These are phyloP conservation scores for Pezicula rhizophila DNA, from an alignment of 2,329 filamentous ascomycete genomes.

Conservation along the genomic window DNA sequence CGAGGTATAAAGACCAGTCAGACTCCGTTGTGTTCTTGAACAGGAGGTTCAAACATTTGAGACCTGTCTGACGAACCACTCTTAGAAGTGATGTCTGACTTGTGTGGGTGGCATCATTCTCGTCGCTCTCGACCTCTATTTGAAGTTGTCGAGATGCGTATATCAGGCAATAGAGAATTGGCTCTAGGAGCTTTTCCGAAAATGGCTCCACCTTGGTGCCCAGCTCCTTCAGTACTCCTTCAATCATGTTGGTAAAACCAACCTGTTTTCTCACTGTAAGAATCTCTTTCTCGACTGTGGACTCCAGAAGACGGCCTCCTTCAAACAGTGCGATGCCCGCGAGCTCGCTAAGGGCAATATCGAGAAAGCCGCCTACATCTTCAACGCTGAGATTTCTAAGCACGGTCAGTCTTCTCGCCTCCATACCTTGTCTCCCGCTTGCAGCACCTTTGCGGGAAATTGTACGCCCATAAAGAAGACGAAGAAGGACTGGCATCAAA, in stretches of 20 bases:
- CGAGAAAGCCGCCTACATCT: conserved; percentile 75
- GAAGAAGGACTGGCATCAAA: conserved; percentile 79
- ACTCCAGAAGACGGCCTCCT: conserved; percentile 20
- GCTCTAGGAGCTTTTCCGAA: conserved; percentile 62
- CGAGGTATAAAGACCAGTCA: conserved; percentile 67
- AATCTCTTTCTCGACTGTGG: conserved; percentile 51
- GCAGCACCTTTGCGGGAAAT: conserved; percentile 74
- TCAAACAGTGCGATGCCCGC: conserved; percentile 53
- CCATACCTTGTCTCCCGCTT: conserved; percentile 74
- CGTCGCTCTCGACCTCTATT: conserved; percentile 24
- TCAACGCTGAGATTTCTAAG: conserved; percentile 69
- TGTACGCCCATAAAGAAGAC: conserved; percentile 82
- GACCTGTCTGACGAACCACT: conserved; percentile 61
- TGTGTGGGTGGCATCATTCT: conserved; percentile 27
- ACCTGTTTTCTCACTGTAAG: conserved; percentile 73
- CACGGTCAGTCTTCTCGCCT: conserved; percentile 73
- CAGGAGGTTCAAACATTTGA: conserved; percentile 76
- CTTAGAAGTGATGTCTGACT: conserved; percentile 53
- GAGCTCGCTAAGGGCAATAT: conserved; percentile 72
- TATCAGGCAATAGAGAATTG: conserved; percentile 76
- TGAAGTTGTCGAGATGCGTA: conserved; percentile 57
- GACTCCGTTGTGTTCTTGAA: conserved; percentile 68
- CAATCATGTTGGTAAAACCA: conserved; percentile 87
- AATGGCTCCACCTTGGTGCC: conserved; percentile 67
- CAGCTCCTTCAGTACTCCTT: conserved; percentile 78